phyloP scores from a whole-genome alignment of 2,329 filamentous ascomycete genomes.

The Fusarium chaquense region DNA sequence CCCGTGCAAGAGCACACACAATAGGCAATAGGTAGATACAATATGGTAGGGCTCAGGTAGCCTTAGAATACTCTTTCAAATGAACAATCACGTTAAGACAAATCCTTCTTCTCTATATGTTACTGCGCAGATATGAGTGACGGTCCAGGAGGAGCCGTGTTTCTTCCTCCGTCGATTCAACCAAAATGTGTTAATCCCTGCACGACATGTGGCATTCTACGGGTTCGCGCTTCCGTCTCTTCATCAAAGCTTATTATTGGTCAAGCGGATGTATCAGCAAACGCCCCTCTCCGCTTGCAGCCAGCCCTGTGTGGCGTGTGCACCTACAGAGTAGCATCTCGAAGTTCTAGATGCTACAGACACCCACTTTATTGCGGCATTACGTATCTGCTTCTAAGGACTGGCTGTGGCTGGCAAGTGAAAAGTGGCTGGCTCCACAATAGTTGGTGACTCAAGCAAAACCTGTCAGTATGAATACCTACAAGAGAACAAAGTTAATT shows the following conservation, averaged over 20 bases:
- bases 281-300: constrained; percentile 6
- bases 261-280: background rate
- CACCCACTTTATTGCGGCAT: constrained; percentile 15
- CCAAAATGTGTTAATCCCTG: constrained; percentile 44
- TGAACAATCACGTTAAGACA: constrained; percentile 8
- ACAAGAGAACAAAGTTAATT: background rate
- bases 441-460: constrained; percentile 10
- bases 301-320: constrained; percentile 41
- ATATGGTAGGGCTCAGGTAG: constrained; percentile 25
- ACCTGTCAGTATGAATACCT: background rate
- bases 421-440: constrained; percentile 16
- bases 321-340: background rate
- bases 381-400: constrained; percentile 14
- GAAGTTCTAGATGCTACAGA: background rate
- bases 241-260: background rate
- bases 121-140: background rate
- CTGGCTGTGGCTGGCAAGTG: constrained; percentile 18
- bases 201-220: constrained; percentile 48
- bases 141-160: constrained; percentile 46
- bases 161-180: constrained; percentile 11
- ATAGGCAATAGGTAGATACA: constrained; percentile 15
- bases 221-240: constrained; percentile 40
- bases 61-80: constrained; percentile 2
- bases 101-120: no score
- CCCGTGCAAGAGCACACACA: constrained; percentile 35